Conservation (phyloP, 2,329 filamentous ascomycete species). For the Aspergillus flavus region DNA sequence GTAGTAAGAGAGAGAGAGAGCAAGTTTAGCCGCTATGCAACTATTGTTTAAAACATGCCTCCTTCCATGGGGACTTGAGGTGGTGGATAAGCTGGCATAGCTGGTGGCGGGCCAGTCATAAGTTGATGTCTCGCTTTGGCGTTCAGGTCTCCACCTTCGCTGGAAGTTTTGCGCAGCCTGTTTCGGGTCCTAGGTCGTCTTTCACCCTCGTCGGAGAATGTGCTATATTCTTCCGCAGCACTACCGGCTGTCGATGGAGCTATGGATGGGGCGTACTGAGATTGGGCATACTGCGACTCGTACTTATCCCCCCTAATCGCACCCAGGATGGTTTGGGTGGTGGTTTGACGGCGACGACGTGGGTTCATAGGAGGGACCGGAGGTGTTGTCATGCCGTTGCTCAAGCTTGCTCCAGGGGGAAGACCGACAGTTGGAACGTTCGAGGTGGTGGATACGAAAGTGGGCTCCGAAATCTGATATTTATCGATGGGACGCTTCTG, state of each 20-base stretch:
- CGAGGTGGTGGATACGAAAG: conserved; percentile 55
- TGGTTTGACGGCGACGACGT: conserved; percentile 54
- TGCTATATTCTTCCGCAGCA: conserved; percentile 41
- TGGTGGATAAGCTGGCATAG: conserved; percentile 36
- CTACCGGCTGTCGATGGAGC: conserved; percentile 23
- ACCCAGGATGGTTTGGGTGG: conserved; percentile 44
- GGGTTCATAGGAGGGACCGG: conserved; percentile 64
- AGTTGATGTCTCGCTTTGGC: conserved; percentile 47
- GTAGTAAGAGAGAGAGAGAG: conserved; percentile 8
- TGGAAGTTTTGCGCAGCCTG: conserved; percentile 51
- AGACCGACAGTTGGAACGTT: conserved; percentile 61
- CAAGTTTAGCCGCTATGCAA: conserved; percentile 3
- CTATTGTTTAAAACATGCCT: conserved; percentile 41
- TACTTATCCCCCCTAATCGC: conserved; percentile 41
- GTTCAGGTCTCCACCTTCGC: conserved; percentile 54
- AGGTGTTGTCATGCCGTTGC: conserved; percentile 55
- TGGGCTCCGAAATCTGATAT: conserved; percentile 64
- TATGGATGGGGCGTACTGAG: neutral
- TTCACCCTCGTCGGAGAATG: conserved; percentile 47
- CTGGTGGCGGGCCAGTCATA: conserved; percentile 32
- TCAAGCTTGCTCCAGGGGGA: conserved; percentile 57
- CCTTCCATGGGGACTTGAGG: conserved; percentile 35
- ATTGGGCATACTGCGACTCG: conserved; percentile 23
- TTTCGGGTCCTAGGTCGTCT: conserved; percentile 41
- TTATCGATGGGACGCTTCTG: conserved; percentile 64